Conservation (phyloP, 805 yeast genomes). For the Priceomyces medius region DNA sequence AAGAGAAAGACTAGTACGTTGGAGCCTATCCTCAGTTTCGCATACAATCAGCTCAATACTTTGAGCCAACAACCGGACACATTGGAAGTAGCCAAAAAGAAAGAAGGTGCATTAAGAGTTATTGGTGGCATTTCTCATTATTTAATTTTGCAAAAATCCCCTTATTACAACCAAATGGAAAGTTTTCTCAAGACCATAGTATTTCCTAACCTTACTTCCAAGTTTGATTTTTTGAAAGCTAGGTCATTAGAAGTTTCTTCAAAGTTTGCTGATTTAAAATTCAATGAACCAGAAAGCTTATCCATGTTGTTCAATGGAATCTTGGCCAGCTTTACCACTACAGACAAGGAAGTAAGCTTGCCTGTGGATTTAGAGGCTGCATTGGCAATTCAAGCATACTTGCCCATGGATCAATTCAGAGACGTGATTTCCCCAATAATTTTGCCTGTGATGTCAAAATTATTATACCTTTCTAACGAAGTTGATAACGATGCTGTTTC, state of each 20-base stretch:
- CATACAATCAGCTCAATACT: slow-evolving; percentile 45
- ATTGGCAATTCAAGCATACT: slow-evolving; percentile 77
- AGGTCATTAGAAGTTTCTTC: slow-evolving; percentile 67
- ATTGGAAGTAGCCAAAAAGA: slow-evolving; percentile 53
- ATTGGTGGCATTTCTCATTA: slow-evolving; percentile 70
- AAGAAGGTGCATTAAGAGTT: slow-evolving; percentile 78
- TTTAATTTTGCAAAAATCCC: slow-evolving; percentile 53
- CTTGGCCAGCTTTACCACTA: slow-evolving; percentile 26
- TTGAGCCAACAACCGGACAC: slow-evolving; percentile 32
- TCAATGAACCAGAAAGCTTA: slow-evolving; percentile 30
- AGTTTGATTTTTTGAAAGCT: slow-evolving; percentile 68
- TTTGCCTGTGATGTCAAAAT: slow-evolving; percentile 76
- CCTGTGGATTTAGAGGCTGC: slow-evolving; percentile 87
- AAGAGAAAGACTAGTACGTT: slow-evolving; percentile 63
- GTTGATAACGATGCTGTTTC: slow-evolving; percentile 86
- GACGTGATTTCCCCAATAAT: slow-evolving; percentile 67
- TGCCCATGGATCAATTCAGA: slow-evolving; percentile 62
- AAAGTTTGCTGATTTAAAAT: slow-evolving; percentile 61
- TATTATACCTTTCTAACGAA: slow-evolving; percentile 70
- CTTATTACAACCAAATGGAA: slow-evolving; percentile 65
- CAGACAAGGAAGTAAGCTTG: slow-evolving; percentile 22
- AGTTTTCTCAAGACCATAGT: slow-evolving; percentile 60
- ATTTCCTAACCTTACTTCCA: slow-evolving; percentile 67
- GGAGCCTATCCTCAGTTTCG: slow-evolving; percentile 59
- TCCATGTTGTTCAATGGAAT: slow-evolving; percentile 34